Percentiles rank a stretch among this genome's conserved stretches.
These are phyloP conservation scores for Aspergillus bertholletiae DNA, from an alignment of 495 filamentous ascomycete genomes.

Conservation along the genomic window DNA sequence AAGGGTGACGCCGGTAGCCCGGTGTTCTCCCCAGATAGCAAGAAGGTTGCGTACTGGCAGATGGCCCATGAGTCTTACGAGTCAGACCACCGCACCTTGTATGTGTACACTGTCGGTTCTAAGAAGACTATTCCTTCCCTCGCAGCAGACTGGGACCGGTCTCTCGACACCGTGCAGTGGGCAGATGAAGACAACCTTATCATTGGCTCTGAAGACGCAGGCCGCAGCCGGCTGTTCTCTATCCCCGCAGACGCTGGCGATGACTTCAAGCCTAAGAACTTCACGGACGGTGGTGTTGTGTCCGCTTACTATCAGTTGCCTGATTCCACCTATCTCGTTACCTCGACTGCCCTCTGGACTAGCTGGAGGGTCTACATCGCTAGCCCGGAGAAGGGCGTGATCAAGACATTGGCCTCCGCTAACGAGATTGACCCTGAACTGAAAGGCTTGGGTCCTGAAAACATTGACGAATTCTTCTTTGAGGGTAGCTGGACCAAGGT, in stretches of 20 bases:
- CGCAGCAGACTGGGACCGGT: slow-evolving; percentile 39
- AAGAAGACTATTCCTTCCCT: slow-evolving; percentile 26
- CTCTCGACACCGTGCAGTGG: slow-evolving; percentile 34
- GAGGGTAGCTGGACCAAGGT: slow-evolving; percentile 35
- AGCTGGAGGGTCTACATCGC: slow-evolving; percentile 33
- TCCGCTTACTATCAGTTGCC: slow-evolving; percentile 29
- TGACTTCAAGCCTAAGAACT: slow-evolving; percentile 30
- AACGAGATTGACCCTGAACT: slow-evolving; percentile 36
- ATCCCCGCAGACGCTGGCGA: slow-evolving; percentile 26
- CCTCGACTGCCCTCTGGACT: slow-evolving; percentile 29
- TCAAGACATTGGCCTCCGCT: slow-evolving; percentile 25
- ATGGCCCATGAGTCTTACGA: slow-evolving; percentile 36
- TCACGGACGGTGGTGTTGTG: slow-evolving; percentile 25
- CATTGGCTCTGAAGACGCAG: slow-evolving; percentile 29
- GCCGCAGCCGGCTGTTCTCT: slow-evolving; percentile 26
- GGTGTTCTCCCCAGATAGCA: slow-evolving; percentile 36
- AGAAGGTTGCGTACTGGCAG: slow-evolving; percentile 37
- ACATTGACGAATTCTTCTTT: slow-evolving; percentile 38
- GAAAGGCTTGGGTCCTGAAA: slow-evolving; percentile 21
- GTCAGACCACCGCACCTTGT: slow-evolving; percentile 33
- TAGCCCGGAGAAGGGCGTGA: slow-evolving; percentile 22
- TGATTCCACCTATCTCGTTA: slow-evolving; percentile 30
- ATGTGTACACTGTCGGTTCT: slow-evolving; percentile 29
- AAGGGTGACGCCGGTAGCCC: slow-evolving; percentile 32
- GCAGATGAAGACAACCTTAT: slow-evolving; percentile 29